A percentile compares a stretch with the other conserved stretches of the same genome.
Evolutionary conservation across 2,329 filamentous ascomycete genomes (phyloP).

Genomic region (Penicillium sp.): DNA sequence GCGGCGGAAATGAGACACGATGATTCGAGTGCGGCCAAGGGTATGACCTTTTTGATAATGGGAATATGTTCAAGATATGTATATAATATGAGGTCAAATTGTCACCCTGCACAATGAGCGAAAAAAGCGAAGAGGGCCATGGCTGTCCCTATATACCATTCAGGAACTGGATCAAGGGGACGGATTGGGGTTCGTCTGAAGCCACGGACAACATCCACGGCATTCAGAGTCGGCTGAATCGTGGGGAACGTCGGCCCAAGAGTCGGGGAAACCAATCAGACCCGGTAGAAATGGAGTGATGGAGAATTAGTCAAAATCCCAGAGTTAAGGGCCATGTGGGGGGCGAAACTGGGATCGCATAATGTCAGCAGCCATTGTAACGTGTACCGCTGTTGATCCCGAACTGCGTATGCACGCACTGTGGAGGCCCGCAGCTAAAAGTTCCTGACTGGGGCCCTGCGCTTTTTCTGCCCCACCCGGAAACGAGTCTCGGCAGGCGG

Average conservation of each 20-base stretch:
- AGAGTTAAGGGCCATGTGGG: slow-evolving; percentile 13
- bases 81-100: not conserved
- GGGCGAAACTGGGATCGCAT: not conserved
- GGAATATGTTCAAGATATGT: not conserved
- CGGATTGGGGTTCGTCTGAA: slow-evolving; percentile 9
- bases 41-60: not conserved
- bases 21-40: not conserved
- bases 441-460: too few species aligned
- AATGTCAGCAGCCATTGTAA: slow-evolving; percentile 7
- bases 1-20: not conserved
- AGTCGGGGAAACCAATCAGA: slow-evolving; percentile 10
- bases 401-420: not conserved
- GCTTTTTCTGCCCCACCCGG: slow-evolving; percentile 12
- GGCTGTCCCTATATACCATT: slow-evolving; percentile 28
- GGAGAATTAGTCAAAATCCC: slow-evolving; percentile 7
- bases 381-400: slow-evolving; percentile 29
- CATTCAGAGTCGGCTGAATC: slow-evolving; percentile 36
- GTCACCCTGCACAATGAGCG: slow-evolving; percentile 10
- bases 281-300: not conserved
- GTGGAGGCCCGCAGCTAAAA: too few species aligned
- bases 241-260: slow-evolving; percentile 17
- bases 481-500: slow-evolving; percentile 33
- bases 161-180: slow-evolving; percentile 20
- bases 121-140: slow-evolving; percentile 18
- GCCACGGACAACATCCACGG: slow-evolving; percentile 33